A percentile compares a stretch with the other conserved stretches of the same genome.
Conservation (phyloP, 1,284 basidiomycete genomes). For the Rhodotorula sp. region DNA sequence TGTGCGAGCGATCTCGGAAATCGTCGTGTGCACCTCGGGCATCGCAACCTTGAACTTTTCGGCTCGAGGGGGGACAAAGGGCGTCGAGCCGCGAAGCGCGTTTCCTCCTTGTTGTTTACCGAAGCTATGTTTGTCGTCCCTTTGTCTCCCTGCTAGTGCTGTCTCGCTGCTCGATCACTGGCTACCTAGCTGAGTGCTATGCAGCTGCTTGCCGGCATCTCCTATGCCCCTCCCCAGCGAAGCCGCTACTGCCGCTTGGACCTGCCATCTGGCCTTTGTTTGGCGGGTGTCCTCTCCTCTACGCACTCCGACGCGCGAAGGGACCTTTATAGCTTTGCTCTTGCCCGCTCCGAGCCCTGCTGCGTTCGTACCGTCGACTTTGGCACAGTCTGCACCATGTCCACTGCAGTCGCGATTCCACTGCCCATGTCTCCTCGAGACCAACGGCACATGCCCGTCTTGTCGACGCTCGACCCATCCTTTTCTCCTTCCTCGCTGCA, state of each 20-base stretch:
- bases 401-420: conserved; percentile 14
- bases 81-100: no score
- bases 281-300: no score
- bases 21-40: no score
- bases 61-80: no score
- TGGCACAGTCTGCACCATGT: conserved; percentile 3
- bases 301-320: not conserved
- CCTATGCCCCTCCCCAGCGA: no score
- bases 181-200: not conserved
- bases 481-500: conserved; percentile 26
- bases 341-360: not conserved
- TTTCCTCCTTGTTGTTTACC: no score
- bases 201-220: no score
- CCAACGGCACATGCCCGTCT: conserved; percentile 17
- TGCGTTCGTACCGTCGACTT: not conserved
- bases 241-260: no score
- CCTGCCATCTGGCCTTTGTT: no score
- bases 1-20: no score
- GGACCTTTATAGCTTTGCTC: not conserved
- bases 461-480: conserved; percentile 33
- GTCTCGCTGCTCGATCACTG: not conserved
- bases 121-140: not conserved
- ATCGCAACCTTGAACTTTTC: no score
- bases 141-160: not conserved
- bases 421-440: conserved; percentile 6